Conservation (phyloP, 495 filamentous ascomycete genomes). For the Hyaloscypha finlandica region DNA sequence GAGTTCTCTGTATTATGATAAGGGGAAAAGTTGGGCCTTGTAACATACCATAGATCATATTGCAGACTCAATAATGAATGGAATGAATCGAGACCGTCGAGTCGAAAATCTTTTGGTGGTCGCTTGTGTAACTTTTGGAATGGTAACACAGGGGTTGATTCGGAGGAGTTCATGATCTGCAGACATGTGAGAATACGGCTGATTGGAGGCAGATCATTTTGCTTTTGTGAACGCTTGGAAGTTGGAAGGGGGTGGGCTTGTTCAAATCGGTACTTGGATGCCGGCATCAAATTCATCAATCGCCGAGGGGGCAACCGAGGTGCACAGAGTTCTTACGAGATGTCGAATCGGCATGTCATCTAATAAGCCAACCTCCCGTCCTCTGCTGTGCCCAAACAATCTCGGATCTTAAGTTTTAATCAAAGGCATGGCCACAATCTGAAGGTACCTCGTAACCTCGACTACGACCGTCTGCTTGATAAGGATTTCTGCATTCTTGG, state of each 20-base stretch:
- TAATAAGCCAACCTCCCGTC: not conserved
- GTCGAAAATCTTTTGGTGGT: not conserved
- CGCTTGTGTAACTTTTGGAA: not conserved
- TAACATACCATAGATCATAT: constrained; percentile 36
- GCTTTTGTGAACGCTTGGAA: not conserved
- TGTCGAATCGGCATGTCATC: not conserved
- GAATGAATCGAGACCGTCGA: constrained; percentile 13
- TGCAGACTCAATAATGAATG: constrained; percentile 33
- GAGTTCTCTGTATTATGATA: constrained; percentile 28
- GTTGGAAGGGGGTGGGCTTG: not conserved
- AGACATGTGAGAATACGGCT: not conserved
- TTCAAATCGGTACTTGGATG: not conserved
- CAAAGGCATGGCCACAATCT: not conserved
- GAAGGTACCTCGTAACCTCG: no score
- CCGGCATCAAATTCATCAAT: not conserved
- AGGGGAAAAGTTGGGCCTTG: constrained; percentile 24
- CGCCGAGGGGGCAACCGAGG: not conserved
- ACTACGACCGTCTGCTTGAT: not conserved
- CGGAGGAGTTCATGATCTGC: not conserved
- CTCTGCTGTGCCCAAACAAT: not conserved
- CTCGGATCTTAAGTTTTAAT: not conserved
- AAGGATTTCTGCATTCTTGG: not conserved
- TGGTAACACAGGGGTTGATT: not conserved
- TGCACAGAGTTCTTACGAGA: not conserved
- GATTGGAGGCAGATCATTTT: not conserved